Base-by-base conservation (phyloP, 1,284 basidiomycete species). In the Hemileia vastatrix region DNA sequence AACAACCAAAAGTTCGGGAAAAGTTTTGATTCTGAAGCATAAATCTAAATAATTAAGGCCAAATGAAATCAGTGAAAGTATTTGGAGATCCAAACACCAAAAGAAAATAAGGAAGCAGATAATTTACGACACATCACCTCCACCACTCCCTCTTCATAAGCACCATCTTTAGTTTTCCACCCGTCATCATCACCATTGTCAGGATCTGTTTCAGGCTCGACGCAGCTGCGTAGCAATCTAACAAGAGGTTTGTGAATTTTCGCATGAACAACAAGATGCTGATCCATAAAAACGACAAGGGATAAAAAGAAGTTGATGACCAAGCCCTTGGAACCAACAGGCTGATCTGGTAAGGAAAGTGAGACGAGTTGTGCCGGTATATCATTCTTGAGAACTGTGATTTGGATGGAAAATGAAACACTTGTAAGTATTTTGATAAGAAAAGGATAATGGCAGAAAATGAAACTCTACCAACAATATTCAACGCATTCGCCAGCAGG, bases 1-100 rank as follows among this genome's bases (percentile, higher is more conserved):
- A 66, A 96, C 93, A 81, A 94, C 87, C 44, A 96, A 83, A 1
- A 96, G 79, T 70, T 93, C 89, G 3, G 90, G 85, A 75, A 89
- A 88, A 50, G 88, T 88, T 59, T 87, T 82, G 73, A 94, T 92
- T 49, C 90, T 83, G 69, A 88, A 90, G 80, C 90, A 92, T 32
- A 95, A 77, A 67, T 90, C 89, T 63, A 21, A 40, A 36, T n/a
- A n/a, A n/a, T n/a, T n/a, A n/a, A n/a, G n/a, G n/a, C n/a, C n/a
- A n/a, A n/a, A n/a, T n/a, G n/a, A n/a, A n/a, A n/a, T n/a, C n/a
- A n/a, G n/a, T n/a, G n/a, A n/a, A n/a, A n/a, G n/a, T n/a, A n/a
- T n/a, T n/a, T n/a, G n/a, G n/a, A n/a, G n/a, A n/a, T n/a, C n/a
- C n/a, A n/a, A n/a, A n/a, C n/a, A n/a, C n/a, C n/a, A n/a, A n/a